These are phyloP conservation scores for Capniomyces stellatus DNA, from an alignment of 371 early-diverging fungal genomes.

Conservation along the genomic window DNA sequence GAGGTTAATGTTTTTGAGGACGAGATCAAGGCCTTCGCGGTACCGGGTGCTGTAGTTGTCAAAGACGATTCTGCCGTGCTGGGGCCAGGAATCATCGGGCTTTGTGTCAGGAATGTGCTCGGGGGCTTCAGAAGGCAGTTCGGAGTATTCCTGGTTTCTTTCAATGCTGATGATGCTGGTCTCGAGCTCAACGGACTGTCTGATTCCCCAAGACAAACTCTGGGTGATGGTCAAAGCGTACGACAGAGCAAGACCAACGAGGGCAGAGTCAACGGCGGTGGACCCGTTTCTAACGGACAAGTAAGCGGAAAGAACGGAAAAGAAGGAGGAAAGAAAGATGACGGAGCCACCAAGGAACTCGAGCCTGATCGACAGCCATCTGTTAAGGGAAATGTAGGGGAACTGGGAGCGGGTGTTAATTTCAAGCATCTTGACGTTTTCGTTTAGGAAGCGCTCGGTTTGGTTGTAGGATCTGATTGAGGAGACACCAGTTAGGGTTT, in stretches of 20 bases:
- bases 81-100: constrained; percentile 31
- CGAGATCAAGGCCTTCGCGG: constrained; percentile 25
- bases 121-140: constrained; percentile 29
- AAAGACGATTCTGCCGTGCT: constrained; percentile 30
- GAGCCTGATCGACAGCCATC: constrained; percentile 19
- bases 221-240: constrained; percentile 4
- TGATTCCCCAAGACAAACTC: constrained; percentile 53
- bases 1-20: constrained; percentile 24
- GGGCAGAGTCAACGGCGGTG: constrained; percentile 34
- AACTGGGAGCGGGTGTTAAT: constrained; percentile 27
- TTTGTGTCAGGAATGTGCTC: constrained; percentile 25
- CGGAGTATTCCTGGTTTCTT: constrained; percentile 20
- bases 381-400: constrained; percentile 10
- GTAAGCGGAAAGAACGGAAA: constrained; percentile 4
- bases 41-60: constrained; percentile 28
- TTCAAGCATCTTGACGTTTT: constrained; percentile 49
- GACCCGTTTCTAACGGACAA: constrained; percentile 9
- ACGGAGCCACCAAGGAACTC: constrained; percentile 19
- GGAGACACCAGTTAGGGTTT: constrained; percentile 41
- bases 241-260: constrained; percentile 33
- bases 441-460: constrained; percentile 42
- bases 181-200: constrained; percentile 14
- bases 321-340: constrained; percentile 14
- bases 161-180: constrained; percentile 24
- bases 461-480: constrained; percentile 68